Base-by-base conservation (phyloP, 306 rosid species). In the Boehmeria nivea region DNA sequence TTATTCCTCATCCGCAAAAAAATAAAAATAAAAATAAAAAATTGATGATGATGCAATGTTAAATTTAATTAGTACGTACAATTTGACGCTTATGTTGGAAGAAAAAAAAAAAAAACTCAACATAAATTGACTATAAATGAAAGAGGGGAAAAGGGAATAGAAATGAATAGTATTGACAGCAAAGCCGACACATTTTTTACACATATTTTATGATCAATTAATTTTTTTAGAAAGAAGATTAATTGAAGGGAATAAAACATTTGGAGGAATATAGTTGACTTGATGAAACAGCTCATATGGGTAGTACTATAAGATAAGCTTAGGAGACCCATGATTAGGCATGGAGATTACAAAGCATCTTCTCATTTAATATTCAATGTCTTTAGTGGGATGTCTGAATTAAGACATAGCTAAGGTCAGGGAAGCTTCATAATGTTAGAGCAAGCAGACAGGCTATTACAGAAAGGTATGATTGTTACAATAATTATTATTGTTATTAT, bases 261-360 rank as follows among this genome's bases (percentile, higher is more conserved):
- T 25, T 33, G 18, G 68, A 64, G 22, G 69, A 61, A 45, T 61
- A 59, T 48, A 70, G 84, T 83, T 87, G 93, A 83, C 95, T 87
- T 78, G 47, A 33, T 17, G 48, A 24, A 72, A 78, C 95, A 81
- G 86, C 84, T 83, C 86, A 83, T 78, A 64, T 61, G 71, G 62
- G 76, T 61, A 46, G 48, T 54, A 54, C 59, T 45, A 64, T 56
- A 71, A 73, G 83, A 79, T 73, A 82, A 83, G 78, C 44, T 36
- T 60, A 43, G 27, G 71, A 58, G 50, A 39, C n/a, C 28, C 81
- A 68, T 81, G 71, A 84, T 76, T 82, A 73, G 83, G 78, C 46
- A 65, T 78, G 75, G 75, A 76, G 80, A 78, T 69, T 76, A 21
- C 51, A 51, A 52, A 73, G 86, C 84, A 86, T 81, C 88, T 86